Percentiles rank a stretch among this genome's conserved stretches.
Conservation (phyloP, 2,329 filamentous ascomycete species). For the Ophiostoma montium region DNA sequence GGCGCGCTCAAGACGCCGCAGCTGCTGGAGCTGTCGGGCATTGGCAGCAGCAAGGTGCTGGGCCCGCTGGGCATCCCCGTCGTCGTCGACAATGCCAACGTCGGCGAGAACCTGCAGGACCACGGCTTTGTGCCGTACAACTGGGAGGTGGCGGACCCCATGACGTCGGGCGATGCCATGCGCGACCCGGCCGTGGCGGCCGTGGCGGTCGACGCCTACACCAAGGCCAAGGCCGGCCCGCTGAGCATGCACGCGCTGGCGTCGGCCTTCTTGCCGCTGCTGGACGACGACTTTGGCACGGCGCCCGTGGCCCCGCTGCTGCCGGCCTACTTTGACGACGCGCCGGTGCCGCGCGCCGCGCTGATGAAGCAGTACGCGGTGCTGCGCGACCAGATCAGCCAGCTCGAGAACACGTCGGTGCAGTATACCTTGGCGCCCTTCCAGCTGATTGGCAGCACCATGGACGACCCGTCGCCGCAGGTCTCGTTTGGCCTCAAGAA, state of each 20-base stretch:
- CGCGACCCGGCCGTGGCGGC: constrained; percentile 22
- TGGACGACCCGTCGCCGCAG: too few relatives aligned
- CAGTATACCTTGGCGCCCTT: too few relatives aligned
- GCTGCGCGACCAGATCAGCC: constrained; percentile 7
- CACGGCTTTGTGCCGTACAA: constrained; percentile 20
- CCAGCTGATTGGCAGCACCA: too few relatives aligned
- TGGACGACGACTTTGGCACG: constrained; percentile 23
- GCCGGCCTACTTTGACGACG: constrained; percentile 22
- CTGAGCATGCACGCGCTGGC: too few relatives aligned
- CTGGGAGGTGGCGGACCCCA: constrained; percentile 13
- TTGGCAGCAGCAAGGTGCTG: constrained; percentile 20
- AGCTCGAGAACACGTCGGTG: constrained; percentile 3
- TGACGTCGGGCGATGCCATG: constrained; percentile 37
- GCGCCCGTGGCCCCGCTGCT: constrained; percentile 18
- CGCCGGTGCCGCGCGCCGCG: constrained; percentile 9
- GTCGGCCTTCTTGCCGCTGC: constrained; percentile 37
- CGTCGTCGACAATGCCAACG: constrained; percentile 30
- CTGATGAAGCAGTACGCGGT: constrained; percentile 5
- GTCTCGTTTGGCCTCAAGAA: too few relatives aligned
- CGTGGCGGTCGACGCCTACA: too few relatives aligned
- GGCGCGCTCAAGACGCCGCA: constrained; percentile 37
- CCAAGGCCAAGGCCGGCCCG: constrained; percentile 17
- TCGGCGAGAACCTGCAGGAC: constrained; percentile 37
- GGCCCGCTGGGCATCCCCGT: constrained; percentile 28
- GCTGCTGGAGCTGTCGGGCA: constrained; percentile 28